Base-by-base conservation (phyloP, 2,329 filamentous ascomycete species). In the Fusarium chuoi region DNA sequence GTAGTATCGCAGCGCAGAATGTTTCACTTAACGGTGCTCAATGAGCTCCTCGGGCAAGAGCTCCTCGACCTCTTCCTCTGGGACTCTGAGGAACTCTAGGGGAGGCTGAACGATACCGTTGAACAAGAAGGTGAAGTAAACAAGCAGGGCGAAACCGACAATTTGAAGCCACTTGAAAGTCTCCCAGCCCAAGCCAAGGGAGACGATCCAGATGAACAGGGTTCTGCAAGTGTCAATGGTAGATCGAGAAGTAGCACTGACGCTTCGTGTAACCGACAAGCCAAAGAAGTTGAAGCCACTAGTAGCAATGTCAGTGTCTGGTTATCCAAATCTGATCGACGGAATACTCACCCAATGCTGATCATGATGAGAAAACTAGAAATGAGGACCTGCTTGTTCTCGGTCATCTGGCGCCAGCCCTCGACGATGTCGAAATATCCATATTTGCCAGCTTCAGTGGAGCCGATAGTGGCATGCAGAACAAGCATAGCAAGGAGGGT, bases 241-340 rank as follows among this genome's bases (percentile, higher is more conserved):
- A 38, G 94, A 97, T 70, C 96, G 91, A 4, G 96, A 94, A 1
- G 96, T 99, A 17, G 96, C 96, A 72, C 93, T 97, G 75, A 99
- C 94, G 71, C 85, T 91, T 68, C 94, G 91, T 2, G 96, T 99
- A 14, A 99, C 96, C 2, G 94, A 96, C 15, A 99, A 89, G 13
- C 96, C 96, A 83, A 99, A 99, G 87, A 97, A 99, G 85, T 99
- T 99, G 89, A 98, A 99, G 61, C 96, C 95, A 73, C 94, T 97
- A 38, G 48, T 35, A 38, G 18, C 33, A 10, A 33, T 11, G 66
- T 81, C 65, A 78, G 75, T 62, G 48, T 59, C 51, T 38, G 60
- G 70, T 7, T 7, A 30, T 38, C 22, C 11, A 39, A 11, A n/a
- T 35, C 15, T 15, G 22, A 24, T 35, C 7, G 51, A 33, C 39